phyloP scores from a whole-genome alignment of 192 early-diverging fungal species.

The Diversispora epigaea region DNA sequence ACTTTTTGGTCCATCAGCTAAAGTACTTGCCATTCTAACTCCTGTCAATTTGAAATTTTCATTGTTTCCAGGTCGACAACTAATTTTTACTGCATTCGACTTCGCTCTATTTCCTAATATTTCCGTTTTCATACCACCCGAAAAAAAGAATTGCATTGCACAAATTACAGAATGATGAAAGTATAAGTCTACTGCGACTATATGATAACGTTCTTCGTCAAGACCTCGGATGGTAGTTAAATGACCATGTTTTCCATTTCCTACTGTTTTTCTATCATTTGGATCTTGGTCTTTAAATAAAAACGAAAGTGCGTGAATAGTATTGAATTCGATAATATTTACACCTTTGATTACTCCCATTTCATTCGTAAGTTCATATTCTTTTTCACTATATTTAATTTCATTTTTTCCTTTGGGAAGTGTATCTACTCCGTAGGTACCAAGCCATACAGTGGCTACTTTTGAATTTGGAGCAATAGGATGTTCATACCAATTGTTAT shows the following conservation, averaged over 20 bases:
- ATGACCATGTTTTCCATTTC: not conserved
- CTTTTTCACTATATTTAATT: not conserved
- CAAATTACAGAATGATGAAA: not conserved
- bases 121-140: not conserved
- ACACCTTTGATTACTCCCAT: not conserved
- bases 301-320: not conserved
- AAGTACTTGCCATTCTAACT: not conserved
- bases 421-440: slow-evolving; percentile 1
- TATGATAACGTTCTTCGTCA: not conserved
- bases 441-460: not conserved
- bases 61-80: not conserved
- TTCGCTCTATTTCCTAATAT: not conserved
- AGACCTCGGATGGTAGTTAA: slow-evolving; percentile 4
- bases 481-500: not conserved
- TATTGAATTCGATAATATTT: not conserved
- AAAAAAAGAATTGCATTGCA: not conserved
- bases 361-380: not conserved
- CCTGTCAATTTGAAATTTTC: slow-evolving; percentile 4
- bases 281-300: not conserved
- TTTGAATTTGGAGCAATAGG: not conserved
- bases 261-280: not conserved
- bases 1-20: not conserved
- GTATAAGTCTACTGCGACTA: not conserved
- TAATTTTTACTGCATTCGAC: not conserved
- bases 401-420: not conserved